Conservation (phyloP, 1,284 basidiomycete genomes). For the Leccinum solheimii region DNA sequence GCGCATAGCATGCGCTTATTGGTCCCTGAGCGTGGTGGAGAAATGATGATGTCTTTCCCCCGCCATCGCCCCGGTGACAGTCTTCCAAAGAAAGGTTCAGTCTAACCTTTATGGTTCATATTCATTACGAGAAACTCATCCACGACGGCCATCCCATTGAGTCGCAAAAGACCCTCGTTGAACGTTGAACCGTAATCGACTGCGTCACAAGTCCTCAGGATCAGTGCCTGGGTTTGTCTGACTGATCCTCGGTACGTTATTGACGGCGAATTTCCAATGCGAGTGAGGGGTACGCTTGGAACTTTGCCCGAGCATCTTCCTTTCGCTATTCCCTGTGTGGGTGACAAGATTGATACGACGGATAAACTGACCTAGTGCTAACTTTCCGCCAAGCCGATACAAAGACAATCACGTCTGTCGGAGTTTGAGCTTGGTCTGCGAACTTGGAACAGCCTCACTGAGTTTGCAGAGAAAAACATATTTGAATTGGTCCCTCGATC, state of each 20-base stretch:
- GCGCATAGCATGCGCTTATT: not conserved
- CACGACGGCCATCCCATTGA: not conserved
- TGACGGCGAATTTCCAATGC: not conserved
- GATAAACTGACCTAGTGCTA: no score
- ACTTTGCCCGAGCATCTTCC: not conserved
- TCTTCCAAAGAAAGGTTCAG: not conserved
- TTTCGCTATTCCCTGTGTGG: not conserved
- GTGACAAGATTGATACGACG: not conserved
- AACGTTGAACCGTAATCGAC: not conserved
- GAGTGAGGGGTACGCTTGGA: not conserved
- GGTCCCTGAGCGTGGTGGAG: not conserved
- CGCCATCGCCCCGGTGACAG: not conserved
- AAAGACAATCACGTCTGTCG: not conserved
- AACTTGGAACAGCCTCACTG: not conserved
- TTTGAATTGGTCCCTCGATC: no score
- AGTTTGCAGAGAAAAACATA: no score
- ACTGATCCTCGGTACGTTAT: not conserved
- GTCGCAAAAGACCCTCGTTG: not conserved
- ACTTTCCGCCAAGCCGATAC: no score
- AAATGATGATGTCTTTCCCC: not conserved
- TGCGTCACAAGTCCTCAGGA: not conserved
- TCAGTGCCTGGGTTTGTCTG: not conserved
- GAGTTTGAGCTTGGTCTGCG: not conserved
- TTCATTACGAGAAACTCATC: not conserved
- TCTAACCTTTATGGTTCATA: not conserved